Evolutionary conservation across 345 rosid genomes (phyloP).

Genomic region (Dipteronia sinensis): DNA sequence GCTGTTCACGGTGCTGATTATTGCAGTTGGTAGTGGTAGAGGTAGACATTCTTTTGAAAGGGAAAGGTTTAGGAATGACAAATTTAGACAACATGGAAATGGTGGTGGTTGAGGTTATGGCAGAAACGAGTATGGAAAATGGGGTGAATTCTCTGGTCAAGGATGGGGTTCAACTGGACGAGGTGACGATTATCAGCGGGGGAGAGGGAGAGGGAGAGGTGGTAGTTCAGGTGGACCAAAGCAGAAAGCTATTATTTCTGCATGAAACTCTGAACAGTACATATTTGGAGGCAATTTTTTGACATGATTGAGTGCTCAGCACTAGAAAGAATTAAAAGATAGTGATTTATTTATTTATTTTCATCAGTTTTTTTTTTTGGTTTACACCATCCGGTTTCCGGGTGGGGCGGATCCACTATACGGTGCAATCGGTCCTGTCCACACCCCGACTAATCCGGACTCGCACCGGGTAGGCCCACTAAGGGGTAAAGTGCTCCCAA

Average conservation of each 20-base stretch:
- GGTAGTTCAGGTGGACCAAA: conserved; percentile 26
- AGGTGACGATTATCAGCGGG: conserved; percentile 30
- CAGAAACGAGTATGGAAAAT: conserved; percentile 38
- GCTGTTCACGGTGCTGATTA: conserved; percentile 12
- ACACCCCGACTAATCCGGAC: too few relatives aligned
- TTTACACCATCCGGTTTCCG: too few relatives aligned
- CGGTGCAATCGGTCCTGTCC: too few relatives aligned
- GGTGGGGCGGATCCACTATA: too few relatives aligned
- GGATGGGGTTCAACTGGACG: conserved; percentile 37
- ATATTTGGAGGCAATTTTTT: conserved; percentile 15
- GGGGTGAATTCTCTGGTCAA: conserved; percentile 40
- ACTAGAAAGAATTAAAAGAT: neutral
- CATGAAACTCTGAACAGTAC: conserved; percentile 9
- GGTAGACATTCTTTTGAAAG: conserved; percentile 55
- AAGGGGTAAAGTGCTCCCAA: too few relatives aligned
- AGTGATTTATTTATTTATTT: neutral
- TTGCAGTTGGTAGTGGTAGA: conserved; percentile 44
- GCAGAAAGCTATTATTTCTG: conserved; percentile 2
- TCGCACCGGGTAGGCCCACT: too few relatives aligned
- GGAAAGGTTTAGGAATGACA: conserved; percentile 56
- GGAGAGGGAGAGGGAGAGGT: conserved; percentile 35
- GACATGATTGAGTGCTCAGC: conserved; percentile 3
- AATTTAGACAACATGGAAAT: conserved; percentile 48
- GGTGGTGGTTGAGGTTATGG: conserved; percentile 38
- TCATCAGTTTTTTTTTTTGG: neutral